A percentile compares a stretch with the other conserved stretches of the same genome.
Evolutionary conservation across 2,329 filamentous ascomycete genomes (phyloP).

Genomic region (Cylindrodendrum hubeiense): DNA sequence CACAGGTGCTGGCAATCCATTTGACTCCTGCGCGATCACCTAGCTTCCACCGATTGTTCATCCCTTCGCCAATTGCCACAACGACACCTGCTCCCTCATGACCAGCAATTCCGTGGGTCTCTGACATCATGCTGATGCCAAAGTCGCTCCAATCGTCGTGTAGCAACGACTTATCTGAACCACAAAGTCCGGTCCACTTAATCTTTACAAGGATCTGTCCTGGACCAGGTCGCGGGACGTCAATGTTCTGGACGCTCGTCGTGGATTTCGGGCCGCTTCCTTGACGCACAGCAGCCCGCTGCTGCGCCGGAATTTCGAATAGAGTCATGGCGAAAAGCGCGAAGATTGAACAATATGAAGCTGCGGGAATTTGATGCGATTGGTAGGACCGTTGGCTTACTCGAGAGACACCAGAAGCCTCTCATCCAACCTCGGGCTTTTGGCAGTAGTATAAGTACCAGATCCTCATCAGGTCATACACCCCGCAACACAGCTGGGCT

Average conservation of each 20-base stretch:
- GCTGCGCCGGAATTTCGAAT: conserved; percentile 29
- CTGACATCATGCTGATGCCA: conserved; percentile 35
- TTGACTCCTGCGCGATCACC: conserved; percentile 88
- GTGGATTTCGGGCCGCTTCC: conserved; percentile 29
- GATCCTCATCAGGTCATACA: neutral
- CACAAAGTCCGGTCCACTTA: conserved; percentile 41
- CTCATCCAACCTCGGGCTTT: neutral
- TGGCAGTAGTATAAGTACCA: neutral
- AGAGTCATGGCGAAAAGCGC: conserved; percentile 26
- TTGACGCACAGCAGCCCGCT: conserved; percentile 41
- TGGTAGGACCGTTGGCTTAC: neutral
- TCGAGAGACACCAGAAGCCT: no score
- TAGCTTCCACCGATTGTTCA: conserved; percentile 75
- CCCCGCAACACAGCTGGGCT: conserved; percentile 6
- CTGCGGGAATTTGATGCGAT: neutral
- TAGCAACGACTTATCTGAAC: conserved; percentile 42
- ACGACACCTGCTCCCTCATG: conserved; percentile 82
- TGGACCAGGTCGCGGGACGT: conserved; percentile 33
- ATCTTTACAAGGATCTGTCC: conserved; percentile 42
- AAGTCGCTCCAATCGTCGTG: conserved; percentile 42
- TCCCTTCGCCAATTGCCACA: conserved; percentile 82
- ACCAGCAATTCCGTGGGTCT: conserved; percentile 68
- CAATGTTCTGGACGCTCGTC: conserved; percentile 29
- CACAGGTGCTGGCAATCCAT: conserved; percentile 89
- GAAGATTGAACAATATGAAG: neutral